Evolutionary conservation across 73 alveolate genomes (phyloP).

Genomic region (Tetrahymena malaccensis): DNA sequence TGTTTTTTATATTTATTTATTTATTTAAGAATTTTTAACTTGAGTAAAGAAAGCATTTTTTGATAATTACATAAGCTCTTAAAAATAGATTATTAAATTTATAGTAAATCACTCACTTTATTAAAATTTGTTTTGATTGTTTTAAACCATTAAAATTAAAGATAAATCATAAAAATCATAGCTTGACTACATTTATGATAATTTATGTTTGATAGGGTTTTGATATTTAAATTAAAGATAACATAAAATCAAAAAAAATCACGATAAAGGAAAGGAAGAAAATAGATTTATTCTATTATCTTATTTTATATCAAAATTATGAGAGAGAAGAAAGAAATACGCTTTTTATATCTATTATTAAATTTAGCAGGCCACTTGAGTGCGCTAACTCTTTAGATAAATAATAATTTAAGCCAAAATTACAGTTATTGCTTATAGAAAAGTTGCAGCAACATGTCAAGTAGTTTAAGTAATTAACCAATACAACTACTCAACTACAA

Average conservation of each 20-base stretch:
- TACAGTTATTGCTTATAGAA: not conserved
- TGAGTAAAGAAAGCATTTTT: too few relatives aligned
- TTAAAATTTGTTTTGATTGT: too few relatives aligned
- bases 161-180: not conserved
- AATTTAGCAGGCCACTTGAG: not conserved
- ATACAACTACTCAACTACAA: not conserved
- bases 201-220: not conserved
- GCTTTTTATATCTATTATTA: too few relatives aligned
- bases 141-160: too few relatives aligned
- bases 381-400: not conserved
- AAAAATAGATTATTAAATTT: too few relatives aligned
- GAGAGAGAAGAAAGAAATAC: not conserved
- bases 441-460: not conserved
- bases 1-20: too few relatives aligned
- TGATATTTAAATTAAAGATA: not conserved
- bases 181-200: too few relatives aligned
- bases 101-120: too few relatives aligned
- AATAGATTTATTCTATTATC: too few relatives aligned
- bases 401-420: not conserved
- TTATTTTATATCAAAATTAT: too few relatives aligned
- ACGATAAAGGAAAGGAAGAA: not conserved
- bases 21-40: too few relatives aligned
- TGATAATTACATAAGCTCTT: too few relatives aligned
- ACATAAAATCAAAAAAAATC: not conserved
- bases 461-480: not conserved